Base-by-base conservation (phyloP, 495 filamentous ascomycete species). In the Acidiella bohemica region DNA sequence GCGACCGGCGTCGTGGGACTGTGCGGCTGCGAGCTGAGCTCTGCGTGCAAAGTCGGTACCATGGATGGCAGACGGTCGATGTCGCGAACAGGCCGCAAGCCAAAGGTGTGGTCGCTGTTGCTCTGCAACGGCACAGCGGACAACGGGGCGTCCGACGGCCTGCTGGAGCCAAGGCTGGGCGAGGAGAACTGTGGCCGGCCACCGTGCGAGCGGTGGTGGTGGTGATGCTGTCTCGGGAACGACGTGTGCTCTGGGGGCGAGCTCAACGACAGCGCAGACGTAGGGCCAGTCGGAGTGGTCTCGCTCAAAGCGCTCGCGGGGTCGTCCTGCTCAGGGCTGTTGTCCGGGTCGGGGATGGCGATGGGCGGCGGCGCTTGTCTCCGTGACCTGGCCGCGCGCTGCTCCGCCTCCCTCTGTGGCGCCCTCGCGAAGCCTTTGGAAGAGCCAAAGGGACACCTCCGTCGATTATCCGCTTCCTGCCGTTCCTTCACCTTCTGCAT, bases 401-500 rank as follows among this genome's bases (percentile, higher is more conserved):
- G 47, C 19, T 41, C 51, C 24, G 47, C 51, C 43, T 56, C 53
- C 37, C 54, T 36, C 28, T 43, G 32, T 11, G 53, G 57, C 17
- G 46, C 47, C 32, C 51, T 57, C 33, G 59, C 44, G n/a, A 59
- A 54, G 22, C 51, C 44, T 37, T 39, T 38, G 11, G 32, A 16
- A 16, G 29, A 33, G 28, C 32, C 32, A 18, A 50, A 46, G 4
- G 47, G 47, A 23, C 56, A 49, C 29, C 62, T 68, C 30, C 63
- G 66, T 45, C 67, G 64, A 27, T 64, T 67, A 38, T 80, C 76
- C 22, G 65, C 59, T 49, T 94, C 84, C 21, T 77, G 78, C 60
- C 81, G 85, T 46, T 87, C 81, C 37, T 84, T 80, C 44, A 80
- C 80, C 54, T 82, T 84, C 48, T 96, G 90, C 40, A 94, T 74